Base-by-base conservation (phyloP, 1,139 yeast genomes). In the Kazachstania sp. region DNA sequence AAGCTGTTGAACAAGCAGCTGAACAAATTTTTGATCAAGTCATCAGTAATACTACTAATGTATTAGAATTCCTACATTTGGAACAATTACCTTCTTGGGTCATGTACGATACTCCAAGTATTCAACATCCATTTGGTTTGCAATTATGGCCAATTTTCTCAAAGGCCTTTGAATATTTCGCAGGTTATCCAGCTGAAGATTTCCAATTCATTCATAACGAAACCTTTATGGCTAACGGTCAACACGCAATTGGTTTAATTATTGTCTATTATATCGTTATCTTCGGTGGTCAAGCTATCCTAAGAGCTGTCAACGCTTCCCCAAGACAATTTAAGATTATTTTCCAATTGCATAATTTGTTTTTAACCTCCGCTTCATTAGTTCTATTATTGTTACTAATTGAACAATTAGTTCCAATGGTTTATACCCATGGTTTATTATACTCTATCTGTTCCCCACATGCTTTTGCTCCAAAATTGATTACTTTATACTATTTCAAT, bases 141-240 rank as follows among this genome's bases (percentile, higher is more conserved):
- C 77, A 85, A 60, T 73, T 92, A 53, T 92, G 96, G 96, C 95
- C 95, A 30, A 70, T 90, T 51, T 87, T 92, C 67, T 79, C 82
- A 61, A 70, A 70, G 53, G 70, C 70, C 28, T 81, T 81, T 58
- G 77, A 73, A 51, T 49, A 61, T 45, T 60, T 75, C 32, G 67
- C 71, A 38, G 90, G 87, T 37, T 79, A 78, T 62, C 94, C 95
- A 39, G 82, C 81, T 51, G 79, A 82, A 46, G 57, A 63, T 20
- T 92, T 92, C 64, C 71, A 75, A 58, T 92, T 86, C 63, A 67
- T 79, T 46, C 76, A 79, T 60, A 78, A 79, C 61, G 64, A 75
- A 53, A 86, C 95, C 2, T 77, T 81, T 55, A 67, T 84, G 67
- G 86, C 86, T 41, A 79, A 75, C 66, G 85, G 81, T 61, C 79